A percentile compares a stretch with the other conserved stretches of the same genome.
These are phyloP conservation scores for Linum trigynum DNA, from an alignment of 345 rosid genomes.

Conservation along the genomic window DNA sequence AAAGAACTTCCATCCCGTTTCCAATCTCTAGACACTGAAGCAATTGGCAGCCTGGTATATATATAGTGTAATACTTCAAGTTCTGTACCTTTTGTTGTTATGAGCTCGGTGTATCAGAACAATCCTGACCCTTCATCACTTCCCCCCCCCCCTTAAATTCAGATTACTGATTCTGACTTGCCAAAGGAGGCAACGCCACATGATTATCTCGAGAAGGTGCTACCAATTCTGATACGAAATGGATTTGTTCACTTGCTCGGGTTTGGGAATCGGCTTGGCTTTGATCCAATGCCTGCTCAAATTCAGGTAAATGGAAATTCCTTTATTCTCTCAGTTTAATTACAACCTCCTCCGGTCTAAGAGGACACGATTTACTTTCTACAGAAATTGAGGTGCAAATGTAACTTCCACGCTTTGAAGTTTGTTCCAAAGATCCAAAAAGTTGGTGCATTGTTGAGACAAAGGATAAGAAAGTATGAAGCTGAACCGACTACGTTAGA, in stretches of 20 bases:
- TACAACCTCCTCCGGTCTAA: neutral
- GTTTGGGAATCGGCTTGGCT: conserved; percentile 83
- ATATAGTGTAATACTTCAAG: conserved; percentile 1
- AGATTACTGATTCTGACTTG: conserved; percentile 83
- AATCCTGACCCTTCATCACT: conserved; percentile 3
- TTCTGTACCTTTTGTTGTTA: conserved; percentile 1
- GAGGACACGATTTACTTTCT: neutral
- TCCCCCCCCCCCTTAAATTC: conserved; percentile 12
- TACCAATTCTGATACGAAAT: conserved; percentile 46
- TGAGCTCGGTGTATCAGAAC: neutral
- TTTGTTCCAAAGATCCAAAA: conserved; percentile 67
- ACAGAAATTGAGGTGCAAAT: conserved; percentile 83
- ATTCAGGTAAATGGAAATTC: conserved; percentile 49
- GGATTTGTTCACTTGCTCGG: conserved; percentile 82
- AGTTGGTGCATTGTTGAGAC: conserved; percentile 51
- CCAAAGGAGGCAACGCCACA: conserved; percentile 69
- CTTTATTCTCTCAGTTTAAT: neutral
- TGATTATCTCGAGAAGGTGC: conserved; percentile 49
- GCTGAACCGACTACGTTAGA: conserved; percentile 37
- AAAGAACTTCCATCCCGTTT: conserved; percentile 71
- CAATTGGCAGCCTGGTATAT: conserved; percentile 56
- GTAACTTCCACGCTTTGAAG: conserved; percentile 82
- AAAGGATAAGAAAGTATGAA: conserved; percentile 54
- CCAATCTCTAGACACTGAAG: conserved; percentile 47
- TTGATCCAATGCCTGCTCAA: conserved; percentile 65